phyloP scores from a whole-genome alignment of 202 grass and related monocot genomes.

The Panicum hallii region DNA sequence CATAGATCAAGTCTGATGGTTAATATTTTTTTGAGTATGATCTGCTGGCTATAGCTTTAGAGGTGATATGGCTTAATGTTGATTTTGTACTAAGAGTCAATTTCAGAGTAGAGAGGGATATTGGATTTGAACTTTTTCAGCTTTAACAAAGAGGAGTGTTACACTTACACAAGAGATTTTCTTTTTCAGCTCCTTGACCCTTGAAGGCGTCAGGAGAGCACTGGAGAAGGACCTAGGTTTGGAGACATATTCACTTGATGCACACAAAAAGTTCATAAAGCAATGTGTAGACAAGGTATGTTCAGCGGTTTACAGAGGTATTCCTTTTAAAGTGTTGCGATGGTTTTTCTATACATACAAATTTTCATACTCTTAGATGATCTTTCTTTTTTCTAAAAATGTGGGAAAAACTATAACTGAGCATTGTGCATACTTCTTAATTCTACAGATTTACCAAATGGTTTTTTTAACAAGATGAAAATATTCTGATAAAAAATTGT shows the following conservation, averaged over 20 bases:
- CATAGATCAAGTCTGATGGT: not conserved
- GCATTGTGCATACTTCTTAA: slow-evolving; percentile 11
- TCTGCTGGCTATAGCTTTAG: slow-evolving; percentile 1
- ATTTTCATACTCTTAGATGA: not conserved
- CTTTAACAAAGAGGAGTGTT: slow-evolving; percentile 36
- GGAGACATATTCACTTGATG: slow-evolving; percentile 78
- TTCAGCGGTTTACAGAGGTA: not conserved
- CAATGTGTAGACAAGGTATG: slow-evolving; percentile 83
- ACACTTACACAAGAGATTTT: not conserved
- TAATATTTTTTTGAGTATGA: not conserved
- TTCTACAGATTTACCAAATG: slow-evolving; percentile 16
- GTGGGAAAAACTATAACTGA: not conserved
- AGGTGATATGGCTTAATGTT: not conserved
- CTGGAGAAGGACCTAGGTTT: slow-evolving; percentile 81
- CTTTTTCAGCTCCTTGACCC: slow-evolving; percentile 79
- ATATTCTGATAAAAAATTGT: slow-evolving; percentile 26
- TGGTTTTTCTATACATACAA: slow-evolving; percentile 2
- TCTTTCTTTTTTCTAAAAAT: not conserved
- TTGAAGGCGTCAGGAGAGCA: slow-evolving; percentile 89
- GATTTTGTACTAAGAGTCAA: not conserved
- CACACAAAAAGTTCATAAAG: slow-evolving; percentile 85
- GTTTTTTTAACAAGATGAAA: slow-evolving; percentile 5
- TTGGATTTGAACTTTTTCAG: slow-evolving; percentile 25
- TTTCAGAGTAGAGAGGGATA: not conserved
- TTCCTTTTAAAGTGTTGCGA: not conserved